These are phyloP conservation scores for Pseudocercospora fijiensis DNA, from an alignment of 2,329 filamentous ascomycete genomes.

Conservation along the genomic window DNA sequence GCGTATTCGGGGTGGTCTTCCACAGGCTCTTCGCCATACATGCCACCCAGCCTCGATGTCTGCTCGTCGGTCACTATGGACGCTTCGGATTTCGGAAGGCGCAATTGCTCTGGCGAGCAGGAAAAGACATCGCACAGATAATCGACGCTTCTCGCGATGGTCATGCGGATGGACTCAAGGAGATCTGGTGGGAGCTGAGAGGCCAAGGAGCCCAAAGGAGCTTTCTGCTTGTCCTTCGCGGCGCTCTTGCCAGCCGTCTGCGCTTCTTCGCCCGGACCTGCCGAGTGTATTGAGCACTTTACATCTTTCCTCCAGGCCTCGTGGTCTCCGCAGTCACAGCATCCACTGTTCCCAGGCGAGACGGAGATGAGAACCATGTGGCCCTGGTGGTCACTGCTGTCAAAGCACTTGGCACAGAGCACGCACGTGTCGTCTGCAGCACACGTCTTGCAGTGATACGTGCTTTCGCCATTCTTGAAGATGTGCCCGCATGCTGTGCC, in stretches of 20 bases:
- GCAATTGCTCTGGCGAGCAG: conserved; percentile 92
- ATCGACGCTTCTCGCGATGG: conserved; percentile 80
- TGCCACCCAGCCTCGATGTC: conserved; percentile 69
- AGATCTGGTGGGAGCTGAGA: conserved; percentile 69
- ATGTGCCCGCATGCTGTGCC: conserved; percentile 97
- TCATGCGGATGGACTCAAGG: conserved; percentile 74
- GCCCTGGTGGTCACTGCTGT: conserved; percentile 88
- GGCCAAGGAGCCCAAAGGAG: conserved; percentile 14
- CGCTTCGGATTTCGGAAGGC: conserved; percentile 77
- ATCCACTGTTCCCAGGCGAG: conserved; percentile 87
- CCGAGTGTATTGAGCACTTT: conserved; percentile 88
- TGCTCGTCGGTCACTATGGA: conserved; percentile 80
- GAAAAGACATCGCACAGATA: conserved; percentile 98
- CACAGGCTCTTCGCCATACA: conserved; percentile 64
- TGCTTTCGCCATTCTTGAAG: conserved; percentile 89
- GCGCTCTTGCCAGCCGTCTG: conserved; percentile 36
- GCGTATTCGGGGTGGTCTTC: conserved; percentile 69
- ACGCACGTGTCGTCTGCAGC: conserved; percentile 94
- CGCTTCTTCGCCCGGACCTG: conserved; percentile 26
- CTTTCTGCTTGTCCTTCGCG: conserved; percentile 53
- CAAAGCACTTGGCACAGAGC: conserved; percentile 89
- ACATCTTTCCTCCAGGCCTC: conserved; percentile 90
- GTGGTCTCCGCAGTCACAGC: conserved; percentile 94
- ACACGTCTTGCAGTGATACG: conserved; percentile 92
- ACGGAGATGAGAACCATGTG: conserved; percentile 89